Evolutionary conservation across 331 rosid species (phyloP), one percentile per base, ranked within the genome.

Genomic region (Rhamnella rubrinervis): DNA sequence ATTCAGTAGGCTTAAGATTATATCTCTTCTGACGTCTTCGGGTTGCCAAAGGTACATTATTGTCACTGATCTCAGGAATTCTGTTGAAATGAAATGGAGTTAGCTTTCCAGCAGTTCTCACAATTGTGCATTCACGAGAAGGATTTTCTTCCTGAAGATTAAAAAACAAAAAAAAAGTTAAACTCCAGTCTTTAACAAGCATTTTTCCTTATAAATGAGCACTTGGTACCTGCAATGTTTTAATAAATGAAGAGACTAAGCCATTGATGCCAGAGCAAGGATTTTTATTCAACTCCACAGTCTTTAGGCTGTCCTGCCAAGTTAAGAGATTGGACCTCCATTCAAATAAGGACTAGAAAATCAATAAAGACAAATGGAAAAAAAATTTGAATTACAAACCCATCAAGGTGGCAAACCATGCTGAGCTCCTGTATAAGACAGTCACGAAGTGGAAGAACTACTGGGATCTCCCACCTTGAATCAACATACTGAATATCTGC

Each of bases 221-320:
- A 75, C 26, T 21, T 66, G 67, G 57, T 86, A 93, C 97, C 98
- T 88, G 97, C 87, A 93, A 84, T 39, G 90, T 71, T 52, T 83
- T 76, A 71, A 93, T 97, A 62, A 93, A 93, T 55, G 96, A 88
- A 23, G 96, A 93, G 71, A 90, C 95, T 86, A 90, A 65, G 76
- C 86, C 81, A 79, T 93, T 90, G 74, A 93, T 88, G 71, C 92
- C 81, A 70, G 89, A 73, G 67, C 44, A 18, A 13, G 83, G 82
- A 67, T 65, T 67, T 68, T 78, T 76, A 53, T 78, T 76, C 74
- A 80, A 71, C 73, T 81, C 85, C 28, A 75, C 44, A 21, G 97
- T 88, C 84, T 88, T 85, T 81, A 93, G 86, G 72, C 97, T 93
- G 98, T 90, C 95, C 96, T 86, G 92, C 80, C 98, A 84, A 85